These are phyloP conservation scores for Amanita inopinata DNA, from an alignment of 768 basidiomycete genomes.

Conservation along the genomic window DNA sequence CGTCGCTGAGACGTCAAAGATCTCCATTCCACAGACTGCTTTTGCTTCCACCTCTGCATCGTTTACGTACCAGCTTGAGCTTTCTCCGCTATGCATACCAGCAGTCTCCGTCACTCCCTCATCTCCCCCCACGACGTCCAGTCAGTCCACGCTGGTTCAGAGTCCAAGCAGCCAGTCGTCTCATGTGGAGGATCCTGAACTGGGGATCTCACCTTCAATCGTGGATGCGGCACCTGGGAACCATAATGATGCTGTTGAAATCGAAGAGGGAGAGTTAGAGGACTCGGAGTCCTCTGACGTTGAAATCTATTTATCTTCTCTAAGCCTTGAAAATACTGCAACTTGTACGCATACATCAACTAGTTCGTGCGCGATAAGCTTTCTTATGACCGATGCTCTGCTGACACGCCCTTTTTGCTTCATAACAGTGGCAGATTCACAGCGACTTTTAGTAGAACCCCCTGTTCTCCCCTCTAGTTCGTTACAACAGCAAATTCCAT, in stretches of 20 bases:
- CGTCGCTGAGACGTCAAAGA: neutral
- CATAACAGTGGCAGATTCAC: neutral
- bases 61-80: neutral
- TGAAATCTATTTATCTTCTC: slow-evolving; percentile 9
- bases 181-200: neutral
- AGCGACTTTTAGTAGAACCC: neutral
- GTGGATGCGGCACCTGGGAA: neutral
- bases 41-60: neutral
- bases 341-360: slow-evolving; percentile 2
- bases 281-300: slow-evolving; percentile 5
- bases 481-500: neutral
- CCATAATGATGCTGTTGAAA: neutral
- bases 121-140: neutral
- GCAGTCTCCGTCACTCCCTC: neutral
- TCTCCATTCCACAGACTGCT: neutral
- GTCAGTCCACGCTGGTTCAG: neutral
- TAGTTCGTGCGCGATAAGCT: neutral
- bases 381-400: neutral
- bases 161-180: neutral
- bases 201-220: too few relatives aligned
- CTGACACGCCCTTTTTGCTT: neutral
- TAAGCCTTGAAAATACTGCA: slow-evolving; percentile 4
- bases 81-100: slow-evolving; percentile 7
- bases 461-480: neutral
- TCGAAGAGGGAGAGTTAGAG: slow-evolving; percentile 8